These are phyloP conservation scores for Aspergillus pseudoglaucus DNA, from an alignment of 2,329 filamentous ascomycete genomes.

Conservation along the genomic window DNA sequence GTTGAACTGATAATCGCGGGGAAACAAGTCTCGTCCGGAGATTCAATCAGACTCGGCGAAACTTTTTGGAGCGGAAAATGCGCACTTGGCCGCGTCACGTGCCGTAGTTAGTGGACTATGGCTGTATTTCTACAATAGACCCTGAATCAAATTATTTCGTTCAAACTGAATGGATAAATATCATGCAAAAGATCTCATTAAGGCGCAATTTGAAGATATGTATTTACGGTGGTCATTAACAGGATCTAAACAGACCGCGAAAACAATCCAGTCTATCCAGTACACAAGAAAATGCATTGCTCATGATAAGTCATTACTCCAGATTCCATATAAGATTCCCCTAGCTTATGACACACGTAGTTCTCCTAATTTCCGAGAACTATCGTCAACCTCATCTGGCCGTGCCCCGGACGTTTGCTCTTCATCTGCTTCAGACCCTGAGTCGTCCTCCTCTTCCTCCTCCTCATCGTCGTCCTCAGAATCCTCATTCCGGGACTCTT, in stretches of 20 bases:
- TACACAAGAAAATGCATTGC: neutral
- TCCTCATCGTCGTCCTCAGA: conserved; percentile 34
- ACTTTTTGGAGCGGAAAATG: conserved; percentile 26
- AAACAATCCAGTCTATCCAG: neutral
- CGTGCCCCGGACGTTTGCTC: conserved; percentile 6
- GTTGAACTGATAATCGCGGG: too few species aligned
- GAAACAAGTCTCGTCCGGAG: neutral
- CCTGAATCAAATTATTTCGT: neutral
- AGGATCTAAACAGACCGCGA: conserved; percentile 8
- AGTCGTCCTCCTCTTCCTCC: conserved; percentile 21
- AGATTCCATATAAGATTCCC: neutral
- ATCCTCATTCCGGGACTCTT: conserved; percentile 35
- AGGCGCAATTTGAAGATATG: too few species aligned
- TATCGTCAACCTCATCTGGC: conserved; percentile 15
- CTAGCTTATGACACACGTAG: conserved; percentile 25
- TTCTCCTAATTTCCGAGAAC: conserved; percentile 24
- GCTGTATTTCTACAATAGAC: neutral
- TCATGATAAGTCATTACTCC: conserved; percentile 24
- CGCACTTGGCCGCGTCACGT: conserved; percentile 29
- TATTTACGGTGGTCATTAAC: neutral
- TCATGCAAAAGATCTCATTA: too few species aligned
- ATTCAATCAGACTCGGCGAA: conserved; percentile 13
- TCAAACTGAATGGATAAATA: neutral
- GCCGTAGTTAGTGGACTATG: conserved; percentile 21
- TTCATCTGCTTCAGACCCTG: conserved; percentile 24